Base-by-base conservation (phyloP, 2,329 filamentous ascomycete species). In the Fusarium globosum region DNA sequence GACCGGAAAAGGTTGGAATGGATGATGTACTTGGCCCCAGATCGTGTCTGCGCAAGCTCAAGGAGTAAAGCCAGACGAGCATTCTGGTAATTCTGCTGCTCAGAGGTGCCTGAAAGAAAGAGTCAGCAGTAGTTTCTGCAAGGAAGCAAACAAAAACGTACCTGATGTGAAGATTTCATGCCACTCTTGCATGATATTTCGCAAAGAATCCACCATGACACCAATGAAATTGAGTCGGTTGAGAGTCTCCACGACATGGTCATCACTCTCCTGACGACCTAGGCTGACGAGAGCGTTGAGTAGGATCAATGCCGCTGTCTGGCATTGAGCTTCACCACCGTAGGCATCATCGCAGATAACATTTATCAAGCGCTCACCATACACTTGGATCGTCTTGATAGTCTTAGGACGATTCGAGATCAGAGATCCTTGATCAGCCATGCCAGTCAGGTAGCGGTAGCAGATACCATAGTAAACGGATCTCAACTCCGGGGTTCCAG, bases 291-390 rank as follows among this genome's bases (percentile, higher is more conserved):
- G 83, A 2, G 93, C 89, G 61, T 93, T 91, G 39, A 99, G 86
- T n/a, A 98, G 87, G 42, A 98, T 88, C 48, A 98, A 86, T 16
- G 96, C 95, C 2, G 96, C 92, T 7, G 97, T 91, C 79, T 97
- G 93, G 81, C 94, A 97, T 18, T 88, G 89, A 42, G 93, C 89
- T 78, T 96, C 93, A 43, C 95, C 94, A 67, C 93, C 91, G 80
- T 95, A 96, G 26, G 95, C 95, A 83, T 99, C 96, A 78, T 99
- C 96, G 79, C 95, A 98, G 48, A 98, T 87, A 33, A 94, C 91
- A 76, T 96, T 94, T 68, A 98, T 88, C 43, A 98, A 86, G 61
- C 93, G 89, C 77, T 94, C 93, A 43, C 96, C 95, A 49, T 88
- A 89, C 18, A 86, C 81, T 56, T 86, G 85, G 45, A 94, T 91